Conservation (phyloP, 2,329 filamentous ascomycete genomes). For the Trichoderma sp. region DNA sequence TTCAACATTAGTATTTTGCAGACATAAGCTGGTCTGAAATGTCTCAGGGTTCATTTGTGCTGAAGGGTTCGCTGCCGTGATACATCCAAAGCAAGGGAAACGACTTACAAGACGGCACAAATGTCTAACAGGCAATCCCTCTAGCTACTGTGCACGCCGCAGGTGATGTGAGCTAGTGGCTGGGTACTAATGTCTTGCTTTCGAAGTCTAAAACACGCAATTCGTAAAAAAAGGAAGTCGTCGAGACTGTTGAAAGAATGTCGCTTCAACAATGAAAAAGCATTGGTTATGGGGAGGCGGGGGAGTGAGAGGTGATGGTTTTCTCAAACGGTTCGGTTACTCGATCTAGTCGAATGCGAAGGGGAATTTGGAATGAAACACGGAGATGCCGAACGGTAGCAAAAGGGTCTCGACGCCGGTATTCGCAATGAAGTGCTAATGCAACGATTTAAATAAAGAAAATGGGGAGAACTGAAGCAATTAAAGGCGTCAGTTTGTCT, state of each 20-base stretch:
- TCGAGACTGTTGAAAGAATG: background rate
- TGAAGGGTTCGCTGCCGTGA: background rate
- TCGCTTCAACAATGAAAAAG: background rate
- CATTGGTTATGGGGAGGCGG: background rate
- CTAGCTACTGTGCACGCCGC: background rate
- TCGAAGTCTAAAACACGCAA: background rate
- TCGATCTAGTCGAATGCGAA: background rate
- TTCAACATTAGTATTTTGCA: background rate
- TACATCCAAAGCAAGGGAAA: background rate
- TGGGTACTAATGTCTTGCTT: background rate
- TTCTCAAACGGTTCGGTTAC: background rate
- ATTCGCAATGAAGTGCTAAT: background rate
- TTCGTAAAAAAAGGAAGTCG: background rate
- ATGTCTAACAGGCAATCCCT: background rate
- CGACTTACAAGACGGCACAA: constrained; percentile 5
- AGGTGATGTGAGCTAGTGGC: background rate
- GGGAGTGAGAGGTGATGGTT: background rate
- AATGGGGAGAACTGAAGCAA: background rate
- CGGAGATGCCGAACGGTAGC: background rate
- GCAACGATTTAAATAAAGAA: background rate
- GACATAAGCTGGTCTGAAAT: background rate
- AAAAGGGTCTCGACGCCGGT: background rate
- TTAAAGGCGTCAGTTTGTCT: background rate
- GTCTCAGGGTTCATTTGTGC: background rate
- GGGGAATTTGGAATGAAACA: background rate